Conservation (phyloP, 1,284 basidiomycete genomes). For the Rhodotorula sp. region DNA sequence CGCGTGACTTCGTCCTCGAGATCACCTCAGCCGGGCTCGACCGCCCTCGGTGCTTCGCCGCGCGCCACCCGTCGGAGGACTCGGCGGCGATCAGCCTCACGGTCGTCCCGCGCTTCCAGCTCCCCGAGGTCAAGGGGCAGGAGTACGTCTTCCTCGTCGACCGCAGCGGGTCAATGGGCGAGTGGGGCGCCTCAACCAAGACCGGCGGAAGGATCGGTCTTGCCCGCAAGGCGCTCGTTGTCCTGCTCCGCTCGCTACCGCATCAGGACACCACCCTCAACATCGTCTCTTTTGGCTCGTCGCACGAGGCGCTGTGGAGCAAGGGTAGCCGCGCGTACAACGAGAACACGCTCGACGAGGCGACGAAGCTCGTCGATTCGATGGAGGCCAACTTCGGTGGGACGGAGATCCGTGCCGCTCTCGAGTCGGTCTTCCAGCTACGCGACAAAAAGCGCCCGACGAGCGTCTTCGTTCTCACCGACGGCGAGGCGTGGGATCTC, state of each 20-base stretch:
- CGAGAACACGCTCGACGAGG: conserved; percentile 36
- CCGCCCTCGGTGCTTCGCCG: conserved; percentile 41
- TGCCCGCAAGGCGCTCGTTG: conserved; percentile 32
- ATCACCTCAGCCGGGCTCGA: conserved; percentile 36
- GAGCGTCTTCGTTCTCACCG: conserved; percentile 46
- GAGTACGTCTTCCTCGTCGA: conserved; percentile 48
- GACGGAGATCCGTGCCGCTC: conserved; percentile 42
- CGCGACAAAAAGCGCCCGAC: conserved; percentile 40
- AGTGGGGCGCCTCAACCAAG: not conserved
- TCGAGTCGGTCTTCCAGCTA: conserved; percentile 34
- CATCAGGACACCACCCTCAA: conserved; percentile 41
- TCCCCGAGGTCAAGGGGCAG: conserved; percentile 22
- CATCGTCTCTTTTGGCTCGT: conserved; percentile 43
- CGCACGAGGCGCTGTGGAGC: conserved; percentile 13
- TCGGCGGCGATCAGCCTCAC: conserved; percentile 21
- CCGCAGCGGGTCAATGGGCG: conserved; percentile 43
- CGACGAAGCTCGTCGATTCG: conserved; percentile 32
- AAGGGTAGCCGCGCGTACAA: conserved; percentile 20
- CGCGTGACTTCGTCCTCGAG: conserved; percentile 42
- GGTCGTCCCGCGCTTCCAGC: conserved; percentile 31
- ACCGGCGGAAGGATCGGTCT: conserved; percentile 24
- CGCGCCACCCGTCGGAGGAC: conserved; percentile 23
- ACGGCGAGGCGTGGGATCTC: conserved; percentile 46
- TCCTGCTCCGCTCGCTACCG: conserved; percentile 43
- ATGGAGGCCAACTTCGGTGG: conserved; percentile 43